Evolutionary conservation across 2,329 filamentous ascomycete species (phyloP).

Genomic region (Aspergillus pseudoglaucus): DNA sequence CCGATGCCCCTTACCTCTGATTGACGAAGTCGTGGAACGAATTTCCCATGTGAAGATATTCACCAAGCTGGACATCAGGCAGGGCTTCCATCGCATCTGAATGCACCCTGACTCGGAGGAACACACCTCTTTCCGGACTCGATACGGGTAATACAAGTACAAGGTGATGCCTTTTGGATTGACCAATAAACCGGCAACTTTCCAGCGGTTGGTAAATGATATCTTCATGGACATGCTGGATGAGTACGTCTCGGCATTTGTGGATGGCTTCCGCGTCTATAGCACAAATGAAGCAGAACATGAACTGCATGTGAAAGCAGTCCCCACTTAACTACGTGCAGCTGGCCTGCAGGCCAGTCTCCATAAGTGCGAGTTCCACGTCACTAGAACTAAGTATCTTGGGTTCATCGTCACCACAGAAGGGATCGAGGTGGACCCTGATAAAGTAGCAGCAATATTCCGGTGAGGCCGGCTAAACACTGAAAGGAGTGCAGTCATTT

Average conservation of each 20-base stretch:
- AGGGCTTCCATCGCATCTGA: too few relatives aligned
- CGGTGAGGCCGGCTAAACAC: conserved; percentile 2
- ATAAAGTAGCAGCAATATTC: conserved; percentile 17
- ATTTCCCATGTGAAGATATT: too few relatives aligned
- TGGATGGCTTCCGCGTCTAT: conserved; percentile 6
- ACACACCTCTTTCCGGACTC: too few relatives aligned
- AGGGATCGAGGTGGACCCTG: conserved; percentile 19
- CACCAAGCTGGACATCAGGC: too few relatives aligned
- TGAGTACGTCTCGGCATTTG: neutral
- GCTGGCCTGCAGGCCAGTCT: conserved; percentile 12
- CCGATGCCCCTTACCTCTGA: too few relatives aligned
- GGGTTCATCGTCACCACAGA: conserved; percentile 21
- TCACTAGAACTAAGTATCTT: conserved; percentile 22
- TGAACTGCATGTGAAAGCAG: conserved; percentile 1
- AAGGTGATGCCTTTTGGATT: too few relatives aligned
- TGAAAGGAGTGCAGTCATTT: conserved; percentile 17
- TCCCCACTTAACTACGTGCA: conserved; percentile 7
- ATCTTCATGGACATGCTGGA: conserved; percentile 1
- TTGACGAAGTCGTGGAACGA: too few relatives aligned
- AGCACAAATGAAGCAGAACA: conserved; percentile 1
- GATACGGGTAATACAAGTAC: too few relatives aligned
- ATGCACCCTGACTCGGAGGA: too few relatives aligned
- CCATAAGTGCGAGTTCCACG: conserved; percentile 26
- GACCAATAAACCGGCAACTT: conserved; percentile 3
- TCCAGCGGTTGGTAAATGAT: conserved; percentile 3